phyloP scores from a whole-genome alignment of 2,329 filamentous ascomycete species.

The Aspergillus vadensis region DNA sequence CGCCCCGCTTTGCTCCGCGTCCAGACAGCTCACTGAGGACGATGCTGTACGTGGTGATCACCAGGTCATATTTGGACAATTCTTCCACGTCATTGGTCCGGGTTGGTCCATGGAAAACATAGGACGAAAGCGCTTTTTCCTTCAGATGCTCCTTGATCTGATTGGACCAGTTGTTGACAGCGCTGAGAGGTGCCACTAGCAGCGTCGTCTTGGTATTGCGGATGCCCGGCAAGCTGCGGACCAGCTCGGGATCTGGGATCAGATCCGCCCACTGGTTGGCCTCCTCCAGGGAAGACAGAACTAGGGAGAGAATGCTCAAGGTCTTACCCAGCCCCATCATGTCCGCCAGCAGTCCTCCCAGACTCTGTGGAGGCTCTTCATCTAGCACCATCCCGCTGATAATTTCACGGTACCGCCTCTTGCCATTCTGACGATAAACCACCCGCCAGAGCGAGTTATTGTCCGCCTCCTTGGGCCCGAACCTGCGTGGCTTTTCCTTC shows the following conservation, averaged over 20 bases:
- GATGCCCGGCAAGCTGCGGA: constrained; percentile 35
- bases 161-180: constrained; percentile 90
- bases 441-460: constrained; percentile 78
- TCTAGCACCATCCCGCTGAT: constrained; percentile 72
- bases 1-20: constrained; percentile 61
- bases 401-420: constrained; percentile 73
- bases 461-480: constrained; percentile 60
- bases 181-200: constrained; percentile 85
- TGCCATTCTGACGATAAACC: constrained; percentile 58
- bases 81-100: constrained; percentile 69
- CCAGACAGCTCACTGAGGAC: constrained; percentile 75
- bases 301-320: constrained; percentile 78
- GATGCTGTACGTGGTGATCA: constrained; percentile 92
- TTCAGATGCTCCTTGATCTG: constrained; percentile 83
- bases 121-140: constrained; percentile 65
- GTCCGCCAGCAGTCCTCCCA: constrained; percentile 76
- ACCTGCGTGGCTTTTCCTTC: constrained; percentile 69
- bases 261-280: constrained; percentile 63
- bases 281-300: constrained; percentile 66
- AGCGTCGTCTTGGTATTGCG: constrained; percentile 78
- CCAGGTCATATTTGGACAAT: constrained; percentile 74
- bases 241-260: constrained; percentile 48
- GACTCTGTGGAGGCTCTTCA: constrained; percentile 64
- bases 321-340: constrained; percentile 92
- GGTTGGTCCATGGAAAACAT: constrained; percentile 83